Base-by-base conservation (phyloP, 768 basidiomycete genomes). In the Hortiboletus campestris region DNA sequence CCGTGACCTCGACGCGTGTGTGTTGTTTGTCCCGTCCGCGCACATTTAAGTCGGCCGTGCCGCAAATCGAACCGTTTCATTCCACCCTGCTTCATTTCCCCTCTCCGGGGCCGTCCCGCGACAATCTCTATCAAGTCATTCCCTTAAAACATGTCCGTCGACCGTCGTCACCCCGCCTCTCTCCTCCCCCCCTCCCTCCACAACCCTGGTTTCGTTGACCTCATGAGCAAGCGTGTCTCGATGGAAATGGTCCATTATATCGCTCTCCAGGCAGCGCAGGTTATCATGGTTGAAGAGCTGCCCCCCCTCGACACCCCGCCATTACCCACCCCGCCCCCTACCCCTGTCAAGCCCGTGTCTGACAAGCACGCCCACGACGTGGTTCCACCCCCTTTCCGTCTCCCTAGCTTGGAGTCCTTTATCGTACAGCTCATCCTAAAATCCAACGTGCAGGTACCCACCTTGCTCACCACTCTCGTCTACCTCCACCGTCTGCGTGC, bases 371-470 rank as follows among this genome's bases (percentile, higher is more conserved):
- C 56, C 50, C 63, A 60, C 67, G 66, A 69, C 47, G 20, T 5
- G 25, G 51, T 67, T 6, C 60, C 78, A 47, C 47, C 56, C 16
- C 38, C 62, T 29, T 46, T 59, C n/a, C 63, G 65, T 25, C 75
- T 88, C 31, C 84, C 91, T 35, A 80, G 85, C 36, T 77, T 99
- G 47, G 84, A 90, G 63, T 80, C 86, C 51, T 99, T 97, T 72
- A 95, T 99, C 69, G 73, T 81, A 51, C 83, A 84, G 66, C 78
- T 98, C 51, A 85, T 94, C 59, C 78, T 84, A 58, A 80, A 81
- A 67, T 90, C 90, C 40, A 91, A 93, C 66, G 94, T 98, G 46
- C 92, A 93, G 70, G 91, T 92, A 7, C 80, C 92, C 28, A 98
- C 94, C 20, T 80, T 99, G 51, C 84, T 97, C 49, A 84, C 91